phyloP scores from a whole-genome alignment of 2,329 filamentous ascomycete genomes.

The Bertia moriformis region DNA sequence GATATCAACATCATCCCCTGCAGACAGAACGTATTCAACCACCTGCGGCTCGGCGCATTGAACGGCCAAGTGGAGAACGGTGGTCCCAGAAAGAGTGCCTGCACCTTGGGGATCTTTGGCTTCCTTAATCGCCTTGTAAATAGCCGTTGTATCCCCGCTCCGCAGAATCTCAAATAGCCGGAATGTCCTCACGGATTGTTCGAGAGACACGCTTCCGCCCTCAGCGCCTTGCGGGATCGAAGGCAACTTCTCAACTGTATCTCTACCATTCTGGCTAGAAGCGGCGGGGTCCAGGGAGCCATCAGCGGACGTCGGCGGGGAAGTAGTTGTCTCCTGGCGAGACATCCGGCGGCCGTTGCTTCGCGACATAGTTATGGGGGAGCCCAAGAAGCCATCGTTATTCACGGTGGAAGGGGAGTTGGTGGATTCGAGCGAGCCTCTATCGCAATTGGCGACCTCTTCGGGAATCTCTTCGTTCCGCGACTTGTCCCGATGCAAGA shows the following conservation, averaged over 20 bases:
- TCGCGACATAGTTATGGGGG: slow-evolving; percentile 10
- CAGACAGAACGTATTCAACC: not conserved
- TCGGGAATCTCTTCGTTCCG: slow-evolving; percentile 9
- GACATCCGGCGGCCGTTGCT: slow-evolving; percentile 8
- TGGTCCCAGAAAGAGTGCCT: not conserved
- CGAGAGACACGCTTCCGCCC: slow-evolving; percentile 27
- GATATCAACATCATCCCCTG: slow-evolving; percentile 42
- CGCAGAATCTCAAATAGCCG: slow-evolving; percentile 49
- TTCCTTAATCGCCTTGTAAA: slow-evolving; percentile 38
- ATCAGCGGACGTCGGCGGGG: not conserved
- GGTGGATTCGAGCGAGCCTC: not conserved
- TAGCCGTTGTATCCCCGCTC: slow-evolving; percentile 45
- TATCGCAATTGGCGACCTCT: slow-evolving; percentile 2
- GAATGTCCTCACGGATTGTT: slow-evolving; percentile 53
- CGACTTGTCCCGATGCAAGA: slow-evolving; percentile 22
- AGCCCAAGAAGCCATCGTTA: slow-evolving; percentile 1
- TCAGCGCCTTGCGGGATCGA: slow-evolving; percentile 10
- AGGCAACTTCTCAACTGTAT: not conserved
- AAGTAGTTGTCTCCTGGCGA: not conserved
- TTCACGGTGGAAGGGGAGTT: not conserved
- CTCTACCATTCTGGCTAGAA: not conserved
- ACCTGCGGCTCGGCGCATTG: slow-evolving; percentile 1
- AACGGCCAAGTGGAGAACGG: not conserved
- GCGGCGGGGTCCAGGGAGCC: not conserved
- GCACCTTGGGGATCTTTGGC: slow-evolving; percentile 6